These are phyloP conservation scores for Fraxinus greggii DNA, from an alignment of 305 asterid genomes.

Conservation along the genomic window DNA sequence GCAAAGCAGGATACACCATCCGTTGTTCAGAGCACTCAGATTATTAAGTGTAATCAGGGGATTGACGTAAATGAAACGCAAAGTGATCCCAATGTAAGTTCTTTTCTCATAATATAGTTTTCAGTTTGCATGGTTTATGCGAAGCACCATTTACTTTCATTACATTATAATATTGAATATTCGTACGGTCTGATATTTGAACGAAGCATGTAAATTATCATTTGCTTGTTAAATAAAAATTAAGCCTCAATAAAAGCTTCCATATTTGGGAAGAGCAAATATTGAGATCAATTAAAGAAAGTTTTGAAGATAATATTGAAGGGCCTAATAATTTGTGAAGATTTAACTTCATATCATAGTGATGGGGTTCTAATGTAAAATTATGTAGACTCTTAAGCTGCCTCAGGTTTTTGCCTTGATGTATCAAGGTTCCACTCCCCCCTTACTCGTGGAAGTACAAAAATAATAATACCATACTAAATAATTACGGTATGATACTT, in stretches of 20 bases:
- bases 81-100: constrained; percentile 17
- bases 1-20: constrained; percentile 30
- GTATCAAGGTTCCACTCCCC: background rate
- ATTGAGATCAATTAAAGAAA: background rate
- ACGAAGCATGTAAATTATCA: background rate
- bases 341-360: background rate
- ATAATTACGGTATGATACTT: background rate
- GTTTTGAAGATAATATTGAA: background rate
- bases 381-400: background rate
- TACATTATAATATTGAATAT: background rate
- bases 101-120: constrained; percentile 2
- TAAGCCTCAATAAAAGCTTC: background rate
- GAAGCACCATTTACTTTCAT: background rate
- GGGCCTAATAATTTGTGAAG: background rate
- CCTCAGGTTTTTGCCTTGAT: background rate
- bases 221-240: background rate
- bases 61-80: constrained; percentile 51
- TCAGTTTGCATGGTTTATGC: constrained; percentile 6
- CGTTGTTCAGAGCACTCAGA: background rate
- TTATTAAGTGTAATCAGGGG: constrained; percentile 21
- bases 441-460: background rate
- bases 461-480: background rate
- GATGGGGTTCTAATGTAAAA: background rate
- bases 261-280: background rate
- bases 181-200: background rate